A percentile compares a stretch with the other conserved stretches of the same genome.
Evolutionary conservation across 2,329 filamentous ascomycete species (phyloP).

Genomic region (Aspergillus fumigatus): DNA sequence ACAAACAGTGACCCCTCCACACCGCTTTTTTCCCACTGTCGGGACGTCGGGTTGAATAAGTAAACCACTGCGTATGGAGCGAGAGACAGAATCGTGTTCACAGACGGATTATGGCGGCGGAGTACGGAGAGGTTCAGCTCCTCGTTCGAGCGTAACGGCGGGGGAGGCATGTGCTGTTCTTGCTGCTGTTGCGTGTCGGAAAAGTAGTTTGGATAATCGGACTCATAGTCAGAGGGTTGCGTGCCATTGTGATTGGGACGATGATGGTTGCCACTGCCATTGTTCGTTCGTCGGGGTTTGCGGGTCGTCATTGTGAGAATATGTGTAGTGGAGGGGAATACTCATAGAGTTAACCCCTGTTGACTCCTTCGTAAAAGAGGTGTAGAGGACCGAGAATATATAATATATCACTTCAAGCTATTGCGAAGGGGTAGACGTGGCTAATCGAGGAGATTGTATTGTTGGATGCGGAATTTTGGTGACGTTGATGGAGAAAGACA

Average conservation of each 20-base stretch:
- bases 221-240: slow-evolving; percentile 57
- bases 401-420: background rate
- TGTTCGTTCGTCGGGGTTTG: slow-evolving; percentile 29
- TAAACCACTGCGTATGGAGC: slow-evolving; percentile 86
- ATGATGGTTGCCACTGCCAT: slow-evolving; percentile 17
- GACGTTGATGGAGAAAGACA: background rate
- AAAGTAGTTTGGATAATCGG: slow-evolving; percentile 53
- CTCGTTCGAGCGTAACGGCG: slow-evolving; percentile 63
- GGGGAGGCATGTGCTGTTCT: slow-evolving; percentile 37
- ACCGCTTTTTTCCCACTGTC: slow-evolving; percentile 77
- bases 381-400: background rate
- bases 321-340: background rate
- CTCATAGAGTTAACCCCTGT: background rate
- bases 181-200: slow-evolving; percentile 31
- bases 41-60: slow-evolving; percentile 61
- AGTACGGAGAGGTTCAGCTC: slow-evolving; percentile 85
- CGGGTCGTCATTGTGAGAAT: slow-evolving; percentile 26
- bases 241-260: slow-evolving; percentile 14
- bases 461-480: background rate
- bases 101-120: slow-evolving; percentile 70
- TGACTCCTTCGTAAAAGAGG: background rate
- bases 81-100: slow-evolving; percentile 70
- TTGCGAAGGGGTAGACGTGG: background rate
- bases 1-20: slow-evolving; percentile 88
- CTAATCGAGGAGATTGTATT: background rate